Evolutionary conservation across 495 filamentous ascomycete species (phyloP).

Genomic region (Podospora pseudopauciseta): DNA sequence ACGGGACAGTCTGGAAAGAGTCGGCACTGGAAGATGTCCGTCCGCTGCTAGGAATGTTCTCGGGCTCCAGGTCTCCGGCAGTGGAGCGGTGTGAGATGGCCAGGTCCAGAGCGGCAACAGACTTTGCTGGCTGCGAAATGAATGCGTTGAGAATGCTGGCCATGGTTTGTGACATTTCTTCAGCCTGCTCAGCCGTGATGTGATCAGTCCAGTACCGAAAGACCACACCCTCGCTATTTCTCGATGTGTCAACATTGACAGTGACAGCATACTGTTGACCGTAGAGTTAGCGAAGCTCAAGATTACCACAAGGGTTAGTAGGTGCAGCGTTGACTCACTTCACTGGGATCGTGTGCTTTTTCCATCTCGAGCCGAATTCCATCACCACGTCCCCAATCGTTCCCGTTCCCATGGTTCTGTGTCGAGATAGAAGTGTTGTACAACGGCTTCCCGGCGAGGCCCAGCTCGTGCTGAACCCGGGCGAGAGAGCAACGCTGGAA

Average conservation of each 20-base stretch:
- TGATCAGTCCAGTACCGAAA: conserved; percentile 58
- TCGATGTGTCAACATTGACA: conserved; percentile 53
- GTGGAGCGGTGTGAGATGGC: conserved; percentile 1
- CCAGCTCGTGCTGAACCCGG: conserved; percentile 53
- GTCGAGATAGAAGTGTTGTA: conserved; percentile 58
- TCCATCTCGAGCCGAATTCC: conserved; percentile 25
- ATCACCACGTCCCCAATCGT: neutral
- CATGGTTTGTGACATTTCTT: conserved; percentile 48
- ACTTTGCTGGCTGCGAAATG: conserved; percentile 19
- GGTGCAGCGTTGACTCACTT: conserved; percentile 15
- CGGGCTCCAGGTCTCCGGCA: neutral
- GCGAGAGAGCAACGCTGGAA: conserved; percentile 54
- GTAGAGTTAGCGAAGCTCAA: conserved; percentile 1
- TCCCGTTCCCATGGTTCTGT: conserved; percentile 19
- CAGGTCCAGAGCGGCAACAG: conserved; percentile 17
- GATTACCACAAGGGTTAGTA: neutral
- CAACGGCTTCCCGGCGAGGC: conserved; percentile 46
- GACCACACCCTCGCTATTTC: conserved; percentile 45
- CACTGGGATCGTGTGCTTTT: conserved; percentile 27
- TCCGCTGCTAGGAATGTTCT: neutral
- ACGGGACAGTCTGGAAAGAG: neutral
- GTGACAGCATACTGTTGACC: conserved; percentile 48
- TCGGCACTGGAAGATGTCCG: conserved; percentile 8
- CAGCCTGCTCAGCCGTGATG: conserved; percentile 39
- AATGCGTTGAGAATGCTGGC: conserved; percentile 45